phyloP scores from a whole-genome alignment of 1,284 basidiomycete species.

The Ustilago nuda region DNA sequence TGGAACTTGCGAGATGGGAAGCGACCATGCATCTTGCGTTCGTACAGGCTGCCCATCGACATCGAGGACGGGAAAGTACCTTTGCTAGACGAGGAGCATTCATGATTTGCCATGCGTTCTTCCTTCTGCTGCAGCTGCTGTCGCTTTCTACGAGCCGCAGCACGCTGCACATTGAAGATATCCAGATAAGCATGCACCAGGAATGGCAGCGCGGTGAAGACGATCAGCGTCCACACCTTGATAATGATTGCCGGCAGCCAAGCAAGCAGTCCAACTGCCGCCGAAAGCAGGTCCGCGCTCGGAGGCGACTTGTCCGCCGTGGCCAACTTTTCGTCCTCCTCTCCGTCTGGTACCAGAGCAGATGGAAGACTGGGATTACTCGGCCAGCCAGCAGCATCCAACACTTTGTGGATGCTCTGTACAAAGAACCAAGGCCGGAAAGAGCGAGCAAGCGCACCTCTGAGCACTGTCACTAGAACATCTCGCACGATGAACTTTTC shows the following conservation, averaged over 20 bases:
- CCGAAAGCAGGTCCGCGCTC: neutral
- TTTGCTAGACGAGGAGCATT: conserved; percentile 11
- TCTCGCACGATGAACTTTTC: conserved; percentile 52
- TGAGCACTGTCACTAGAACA: conserved; percentile 45
- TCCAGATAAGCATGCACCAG: conserved; percentile 41
- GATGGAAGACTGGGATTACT: conserved; percentile 14
- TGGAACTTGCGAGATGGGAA: conserved; percentile 45
- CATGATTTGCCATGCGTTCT: neutral
- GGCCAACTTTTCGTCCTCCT: neutral
- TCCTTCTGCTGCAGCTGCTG: conserved; percentile 9
- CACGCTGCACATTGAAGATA: conserved; percentile 47
- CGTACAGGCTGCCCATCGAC: conserved; percentile 33
- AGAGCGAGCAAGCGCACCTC: conserved; percentile 36
- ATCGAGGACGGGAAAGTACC: conserved; percentile 21
- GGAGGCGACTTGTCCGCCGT: neutral
- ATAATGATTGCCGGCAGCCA: conserved; percentile 26
- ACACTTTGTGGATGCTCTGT: conserved; percentile 46
- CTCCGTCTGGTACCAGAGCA: neutral
- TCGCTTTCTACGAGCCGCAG: conserved; percentile 17
- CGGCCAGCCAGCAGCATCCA: conserved; percentile 36
- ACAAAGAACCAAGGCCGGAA: conserved; percentile 52
- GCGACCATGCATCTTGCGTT: conserved; percentile 50
- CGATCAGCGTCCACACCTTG: conserved; percentile 28
- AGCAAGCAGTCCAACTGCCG: conserved; percentile 9
- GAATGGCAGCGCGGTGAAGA: conserved; percentile 28